Evolutionary conservation across 495 filamentous ascomycete species (phyloP), one percentile per base, ranked within the genome.

Genomic region (Tuber calosporum): DNA sequence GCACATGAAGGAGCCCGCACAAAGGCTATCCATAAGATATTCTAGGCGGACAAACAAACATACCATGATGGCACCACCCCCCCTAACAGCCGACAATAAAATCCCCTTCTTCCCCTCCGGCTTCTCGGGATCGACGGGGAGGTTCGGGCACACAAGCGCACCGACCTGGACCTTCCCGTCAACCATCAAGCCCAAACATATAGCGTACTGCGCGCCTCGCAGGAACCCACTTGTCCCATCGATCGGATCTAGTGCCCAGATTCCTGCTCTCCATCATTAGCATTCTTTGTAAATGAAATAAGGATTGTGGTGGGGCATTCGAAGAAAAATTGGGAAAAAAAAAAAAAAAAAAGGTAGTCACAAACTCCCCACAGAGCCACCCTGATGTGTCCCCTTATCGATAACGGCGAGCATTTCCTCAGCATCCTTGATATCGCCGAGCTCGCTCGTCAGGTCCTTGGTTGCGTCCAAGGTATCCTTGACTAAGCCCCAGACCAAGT

Each of bases 161-260:
- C 94, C 95, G 70, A 96, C 92, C 81, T 94, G 94, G 74, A 97
- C 93, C 68, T 96, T 89, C n/a, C 94, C 95, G 76, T 97, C 93
- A 40, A 93, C 92, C 79, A 99, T 91, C 79, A 99, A 84, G 42
- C 87, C 95, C 1, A 99, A 87, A 82, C 93, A 97, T 40, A 99
- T 92, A 36, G 95, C 95, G 81, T 99, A 99, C 84, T 99, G 95
- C 26, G 93, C 95, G n/a, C 96, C 96, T 68, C 95, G 87, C 69
- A 99, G 85, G 84, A 99, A 99, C 38, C 95, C 95, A 83, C 96
- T 95, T 72, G 95, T 99, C 67, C 95, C 95, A 83, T 99, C 95
- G 73, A 99, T 96, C 48, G 95, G 95, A 83, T 99, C 95, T 68
- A 99, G 86, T 30, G 95, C 92, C 95, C 95, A 99, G 83, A 97